phyloP scores from a whole-genome alignment of 441 rosid species.

The Croton laevigatus region DNA sequence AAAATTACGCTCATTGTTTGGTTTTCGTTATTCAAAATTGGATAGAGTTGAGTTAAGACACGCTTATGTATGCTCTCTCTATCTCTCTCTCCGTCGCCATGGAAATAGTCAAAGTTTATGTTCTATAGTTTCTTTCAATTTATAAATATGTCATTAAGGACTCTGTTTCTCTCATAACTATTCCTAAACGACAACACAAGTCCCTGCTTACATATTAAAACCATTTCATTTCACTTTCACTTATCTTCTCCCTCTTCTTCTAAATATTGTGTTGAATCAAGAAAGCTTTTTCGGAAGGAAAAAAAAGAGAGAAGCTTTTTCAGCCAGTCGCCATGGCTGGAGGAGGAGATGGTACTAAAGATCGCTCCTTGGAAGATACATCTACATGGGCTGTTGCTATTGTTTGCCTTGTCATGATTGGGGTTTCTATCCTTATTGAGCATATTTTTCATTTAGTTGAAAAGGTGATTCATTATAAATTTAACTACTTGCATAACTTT shows the following conservation, averaged over 20 bases:
- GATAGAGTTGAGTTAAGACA: not conserved
- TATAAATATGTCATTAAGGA: conserved; percentile 33
- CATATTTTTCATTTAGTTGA: conserved; percentile 27
- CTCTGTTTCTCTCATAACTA: conserved; percentile 36
- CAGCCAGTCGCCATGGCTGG: conserved; percentile 16
- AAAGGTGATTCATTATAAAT: conserved; percentile 20
- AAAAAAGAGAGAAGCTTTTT: conserved; percentile 34
- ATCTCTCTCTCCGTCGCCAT: not conserved
- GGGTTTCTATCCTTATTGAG: conserved; percentile 69
- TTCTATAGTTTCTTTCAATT: not conserved
- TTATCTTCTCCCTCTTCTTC: too few species aligned
- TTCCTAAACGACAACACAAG: not conserved
- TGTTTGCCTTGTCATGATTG: conserved; percentile 68
- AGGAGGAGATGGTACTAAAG: too few species aligned
- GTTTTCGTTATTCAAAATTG: not conserved
- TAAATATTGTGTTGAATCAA: not conserved
- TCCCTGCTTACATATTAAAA: not conserved
- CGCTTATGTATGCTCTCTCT: not conserved
- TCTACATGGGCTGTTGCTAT: conserved; percentile 95
- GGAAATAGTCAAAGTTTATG: conserved; percentile 23
- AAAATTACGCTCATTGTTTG: not conserved
- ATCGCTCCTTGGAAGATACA: conserved; percentile 52
- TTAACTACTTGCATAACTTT: not conserved
- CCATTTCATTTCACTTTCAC: not conserved
- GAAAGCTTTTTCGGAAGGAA: too few species aligned